Evolutionary conservation across 495 filamentous ascomycete species (phyloP), one percentile per base, ranked within the genome.

Genomic region (Pseudevernia furfuracea): DNA sequence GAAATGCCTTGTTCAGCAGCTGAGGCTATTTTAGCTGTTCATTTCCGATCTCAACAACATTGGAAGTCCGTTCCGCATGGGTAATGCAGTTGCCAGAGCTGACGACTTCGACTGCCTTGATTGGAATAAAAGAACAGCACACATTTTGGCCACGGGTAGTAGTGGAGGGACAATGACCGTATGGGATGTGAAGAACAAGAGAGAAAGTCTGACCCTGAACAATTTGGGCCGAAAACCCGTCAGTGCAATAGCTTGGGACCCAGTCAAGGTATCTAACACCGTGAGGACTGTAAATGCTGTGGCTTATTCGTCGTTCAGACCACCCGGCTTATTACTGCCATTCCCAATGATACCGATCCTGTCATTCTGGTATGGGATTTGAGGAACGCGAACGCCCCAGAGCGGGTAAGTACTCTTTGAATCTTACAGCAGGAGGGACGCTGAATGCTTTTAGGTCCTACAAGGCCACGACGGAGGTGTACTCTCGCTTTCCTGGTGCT

Each of bases 121-220:
- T 68, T 99, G 94, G 94, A 99, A 99, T 78, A 92, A 92, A 70
- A 97, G 96, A 79, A 92, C 97, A 46, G 81, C 92, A 28, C 92
- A 99, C 74, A 99, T 99, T 71, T 76, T 97, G 65, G 95, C 91
- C 36, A 96, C 94, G 17, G 94, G 94, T 67, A 92, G 93, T 72
- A 91, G 85, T 68, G 94, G 91, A 25, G 94, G 94, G 15, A 96
- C 96, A 71, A 92, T 97, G 36, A 97, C 94, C 15, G 92, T 99
- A 4, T 99, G 94, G 94, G 94, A 99, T 79, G 84, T 97, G 52
- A 96, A 96, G 80, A 89, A 87, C 0, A 97, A 95, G 82, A 96
- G 93, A 76, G 92, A 96, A 69, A 96, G 90, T 60, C 78, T 99
- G 74, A 96, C 92, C 3, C 78, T 99, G 63, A 97, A 96, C 78